Base-by-base conservation (phyloP, 1,139 yeast genomes). In the Arxiozyma bovina region DNA sequence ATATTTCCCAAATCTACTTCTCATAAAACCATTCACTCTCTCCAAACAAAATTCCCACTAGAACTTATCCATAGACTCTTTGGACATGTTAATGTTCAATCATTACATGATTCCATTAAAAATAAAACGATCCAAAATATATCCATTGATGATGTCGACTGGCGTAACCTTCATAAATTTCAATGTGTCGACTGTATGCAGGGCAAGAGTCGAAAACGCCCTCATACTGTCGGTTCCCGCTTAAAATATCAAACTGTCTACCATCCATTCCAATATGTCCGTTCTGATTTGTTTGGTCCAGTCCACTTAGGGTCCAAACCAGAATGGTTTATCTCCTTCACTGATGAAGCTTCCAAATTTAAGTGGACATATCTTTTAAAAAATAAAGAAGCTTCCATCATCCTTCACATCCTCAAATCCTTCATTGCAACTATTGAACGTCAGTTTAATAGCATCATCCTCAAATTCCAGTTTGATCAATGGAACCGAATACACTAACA, bases 201-300 rank as follows among this genome's bases (percentile, higher is more conserved):
- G 44, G 53, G 54, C 34, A 56, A 55, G 42, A 30, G 40, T 6
- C 22, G 38, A 9, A 23, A 47, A 30, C 50, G 53, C n/a, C 41
- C 44, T 21, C 57, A 55, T 38, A n/a, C 42, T 18, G 30, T 40
- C 17, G 50, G 50, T 11, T 51, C 54, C 12, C 22, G 57, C 2
- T 22, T 40, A 6, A 34, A 30, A 15, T 50, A 56, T 44, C 55
- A 53, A 40, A 15, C 38, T 6, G 25, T 34, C 22, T 56, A 50
- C 23, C 34, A 23, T 6, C 43, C 45, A 1, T 53, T 54, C 15
- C 49, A 55, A 18, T 56, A 55, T 40, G 27, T 56, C n/a, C n/a
- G 50, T 45, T 30, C 54, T 27, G 56, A 53, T 34, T 17, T 53
- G 15, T 53, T 54, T 48, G 58, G 58, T 8, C 57, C 58, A 7